A percentile compares a stretch with the other conserved stretches of the same genome.
phyloP scores from a whole-genome alignment of 805 yeast genomes.

The Kazachstania psychrophila region DNA sequence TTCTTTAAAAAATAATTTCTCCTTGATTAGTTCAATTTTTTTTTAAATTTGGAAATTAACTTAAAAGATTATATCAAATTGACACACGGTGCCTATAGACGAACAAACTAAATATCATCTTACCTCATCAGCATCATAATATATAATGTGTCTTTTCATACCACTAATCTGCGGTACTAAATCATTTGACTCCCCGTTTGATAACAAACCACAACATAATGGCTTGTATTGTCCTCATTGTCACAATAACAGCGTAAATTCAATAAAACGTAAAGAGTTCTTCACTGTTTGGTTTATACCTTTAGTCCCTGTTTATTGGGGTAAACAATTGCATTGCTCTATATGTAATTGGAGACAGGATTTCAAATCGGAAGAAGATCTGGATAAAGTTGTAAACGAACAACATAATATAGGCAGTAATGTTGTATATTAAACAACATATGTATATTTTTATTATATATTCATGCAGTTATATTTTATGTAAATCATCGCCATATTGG shows the following conservation, averaged over 20 bases:
- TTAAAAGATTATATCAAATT: too few species aligned
- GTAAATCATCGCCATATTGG: too few species aligned
- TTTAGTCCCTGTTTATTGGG: constrained; percentile 42
- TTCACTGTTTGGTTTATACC: constrained; percentile 48
- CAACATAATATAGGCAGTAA: too few species aligned
- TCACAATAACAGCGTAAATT: constrained; percentile 45
- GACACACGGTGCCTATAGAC: too few species aligned
- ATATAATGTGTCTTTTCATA: constrained; percentile 19
- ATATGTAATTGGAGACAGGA: constrained; percentile 44
- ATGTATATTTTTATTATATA: too few species aligned
- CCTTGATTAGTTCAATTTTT: too few species aligned
- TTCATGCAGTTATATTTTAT: background rate
- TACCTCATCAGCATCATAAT: too few species aligned
- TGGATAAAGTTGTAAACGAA: constrained; percentile 27
- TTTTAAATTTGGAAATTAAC: too few species aligned
- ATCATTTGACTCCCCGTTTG: constrained; percentile 27
- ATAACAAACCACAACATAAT: constrained; percentile 19
- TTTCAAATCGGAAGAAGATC: constrained; percentile 24
- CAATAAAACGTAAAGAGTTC: constrained; percentile 45
- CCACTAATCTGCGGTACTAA: constrained; percentile 31
- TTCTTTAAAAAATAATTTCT: too few species aligned
- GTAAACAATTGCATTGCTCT: constrained; percentile 42
- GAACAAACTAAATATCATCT: too few species aligned
- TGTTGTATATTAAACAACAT: background rate
- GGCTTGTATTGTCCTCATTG: constrained; percentile 45